Percentiles rank a stretch among this genome's conserved stretches.
Evolutionary conservation across 306 rosid species (phyloP).

Genomic region (Medicago truncatula): MtrunA17r5.0-ANR NC_053045.1:44916501-44917000

Average conservation of each 20-base stretch:
- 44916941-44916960: conserved; percentile 33
- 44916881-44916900: conserved; percentile 33
- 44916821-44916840: conserved; percentile 31
- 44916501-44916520: too few species aligned
- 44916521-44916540: not conserved
- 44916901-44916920: conserved; percentile 41
- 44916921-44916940: conserved; percentile 46
- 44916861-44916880: not conserved
- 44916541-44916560: not conserved
- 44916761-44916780: conserved; percentile 55
- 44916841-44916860: not conserved
- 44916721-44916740: not conserved
- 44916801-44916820: conserved; percentile 46
- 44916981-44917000: conserved; percentile 60
- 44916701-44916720: not conserved
- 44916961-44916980: conserved; percentile 29
- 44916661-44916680: not conserved
- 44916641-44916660: not conserved
- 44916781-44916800: conserved; percentile 35
- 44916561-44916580: not conserved
- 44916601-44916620: not conserved
- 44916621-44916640: not conserved
- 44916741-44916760: conserved; percentile 22
- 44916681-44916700: not conserved
- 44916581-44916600: not conserved